Evolutionary conservation across 2,329 filamentous ascomycete genomes (phyloP), one percentile per base, ranked within the genome.

Genomic region (Rhynchosporium secalis): DNA sequence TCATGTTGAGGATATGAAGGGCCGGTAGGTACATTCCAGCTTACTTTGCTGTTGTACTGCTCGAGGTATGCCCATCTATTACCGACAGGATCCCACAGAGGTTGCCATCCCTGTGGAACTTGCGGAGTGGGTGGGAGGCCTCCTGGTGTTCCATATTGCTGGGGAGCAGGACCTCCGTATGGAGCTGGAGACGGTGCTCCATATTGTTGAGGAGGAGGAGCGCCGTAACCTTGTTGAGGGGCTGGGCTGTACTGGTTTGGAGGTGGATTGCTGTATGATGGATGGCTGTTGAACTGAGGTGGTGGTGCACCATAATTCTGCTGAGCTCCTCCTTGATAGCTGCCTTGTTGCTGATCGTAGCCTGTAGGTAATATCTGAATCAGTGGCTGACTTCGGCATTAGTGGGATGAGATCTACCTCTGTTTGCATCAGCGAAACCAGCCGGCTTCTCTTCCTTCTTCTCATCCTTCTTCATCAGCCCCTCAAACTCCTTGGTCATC

Each of bases 31-130:
- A 65, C 51, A 15, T 29, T 66, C 67, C 67, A 69, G 51, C 61
- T 84, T 76, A 73, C 64, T 36, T 54, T 65, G 41, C 61, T 62
- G 28, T 63, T 61, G n/a, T 41, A 57, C 20, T 47, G 20, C 49
- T 89, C 85, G 61, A 85, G 79, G 70, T 87, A 90, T 76, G 84
- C 89, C 77, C 84, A 88, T 60, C 84, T 83, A 71, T 86, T 83
- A 63, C 80, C 77, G 62, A 78, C 79, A 62, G 83, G 80, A 67
- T 90, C 86, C 75, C 82, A 90, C 73, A 87, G 82, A 29, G 85
- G 78, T 33, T 78, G 76, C 86, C 87, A 90, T 67, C 86, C 86
- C 56, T 78, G 71, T 29, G 86, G 80, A 66, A 88, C 77, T 64
- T 82, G 77, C 29, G 86, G 81, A 3, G 71, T 64, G 3, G 60